Evolutionary conservation across 2,329 filamentous ascomycete species (phyloP).

Genomic region (Monilinia fructigena): DNA sequence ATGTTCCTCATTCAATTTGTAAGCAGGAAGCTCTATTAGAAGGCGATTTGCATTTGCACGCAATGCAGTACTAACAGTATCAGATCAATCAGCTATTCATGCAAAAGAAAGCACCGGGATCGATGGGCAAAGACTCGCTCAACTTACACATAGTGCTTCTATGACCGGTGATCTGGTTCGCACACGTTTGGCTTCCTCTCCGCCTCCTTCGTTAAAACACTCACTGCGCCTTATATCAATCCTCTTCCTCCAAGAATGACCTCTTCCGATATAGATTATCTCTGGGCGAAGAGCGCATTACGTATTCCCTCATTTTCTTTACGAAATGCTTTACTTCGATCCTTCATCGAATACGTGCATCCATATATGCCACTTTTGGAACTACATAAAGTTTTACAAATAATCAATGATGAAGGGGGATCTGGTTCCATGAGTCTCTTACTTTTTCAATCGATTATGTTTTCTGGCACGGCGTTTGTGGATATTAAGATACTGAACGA

Average conservation of each 20-base stretch:
- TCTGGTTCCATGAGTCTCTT: slow-evolving; percentile 76
- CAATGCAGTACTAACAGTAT: slow-evolving; percentile 20
- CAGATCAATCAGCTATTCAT: slow-evolving; percentile 35
- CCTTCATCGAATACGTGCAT: slow-evolving; percentile 86
- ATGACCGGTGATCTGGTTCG: slow-evolving; percentile 34
- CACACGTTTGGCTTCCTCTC: slow-evolving; percentile 29
- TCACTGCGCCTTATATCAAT: slow-evolving; percentile 66
- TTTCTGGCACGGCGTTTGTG: slow-evolving; percentile 84
- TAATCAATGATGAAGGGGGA: slow-evolving; percentile 65
- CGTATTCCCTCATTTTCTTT: slow-evolving; percentile 68
- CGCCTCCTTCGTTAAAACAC: slow-evolving; percentile 33
- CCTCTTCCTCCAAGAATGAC: slow-evolving; percentile 75
- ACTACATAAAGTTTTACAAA: slow-evolving; percentile 57
- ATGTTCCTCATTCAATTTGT: slow-evolving; percentile 40
- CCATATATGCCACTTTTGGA: slow-evolving; percentile 91
- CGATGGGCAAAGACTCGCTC: slow-evolving; percentile 17
- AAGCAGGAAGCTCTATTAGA: slow-evolving; percentile 26
- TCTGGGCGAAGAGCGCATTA: slow-evolving; percentile 80
- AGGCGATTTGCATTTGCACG: background rate
- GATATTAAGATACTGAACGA: slow-evolving; percentile 73
- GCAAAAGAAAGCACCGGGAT: slow-evolving; percentile 29
- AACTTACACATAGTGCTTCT: slow-evolving; percentile 34
- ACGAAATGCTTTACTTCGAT: slow-evolving; percentile 77
- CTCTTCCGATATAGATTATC: slow-evolving; percentile 77
- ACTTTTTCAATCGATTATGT: slow-evolving; percentile 93